phyloP scores from a whole-genome alignment of 2,329 filamentous ascomycete genomes.

The Raffaelea ambrosiae region DNA sequence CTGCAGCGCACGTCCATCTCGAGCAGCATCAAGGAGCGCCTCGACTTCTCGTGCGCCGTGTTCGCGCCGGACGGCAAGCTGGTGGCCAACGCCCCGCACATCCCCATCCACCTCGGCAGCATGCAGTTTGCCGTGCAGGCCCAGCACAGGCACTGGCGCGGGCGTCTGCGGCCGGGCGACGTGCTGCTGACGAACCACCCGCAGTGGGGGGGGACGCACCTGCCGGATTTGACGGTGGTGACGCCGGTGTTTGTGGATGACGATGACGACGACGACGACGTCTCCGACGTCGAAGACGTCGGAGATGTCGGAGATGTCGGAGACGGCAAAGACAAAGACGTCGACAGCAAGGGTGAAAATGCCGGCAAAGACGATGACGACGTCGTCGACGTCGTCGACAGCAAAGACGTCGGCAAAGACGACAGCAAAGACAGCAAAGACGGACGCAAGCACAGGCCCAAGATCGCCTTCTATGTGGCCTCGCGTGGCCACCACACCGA shows the following conservation, averaged over 20 bases:
- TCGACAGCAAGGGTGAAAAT: too few relatives aligned
- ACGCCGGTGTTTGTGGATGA: constrained; percentile 62
- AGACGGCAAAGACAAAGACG: too few relatives aligned
- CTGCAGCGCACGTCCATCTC: constrained; percentile 74
- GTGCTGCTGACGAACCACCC: constrained; percentile 80
- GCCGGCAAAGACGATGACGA: too few relatives aligned
- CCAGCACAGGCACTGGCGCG: constrained; percentile 71
- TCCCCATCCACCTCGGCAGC: constrained; percentile 71
- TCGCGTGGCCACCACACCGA: constrained; percentile 75
- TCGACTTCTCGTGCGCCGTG: constrained; percentile 76
- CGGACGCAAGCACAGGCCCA: too few relatives aligned
- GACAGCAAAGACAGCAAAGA: too few relatives aligned
- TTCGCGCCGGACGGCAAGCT: constrained; percentile 68
- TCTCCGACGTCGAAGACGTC: too few relatives aligned
- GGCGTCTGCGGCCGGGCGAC: constrained; percentile 68
- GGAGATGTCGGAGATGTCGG: too few relatives aligned
- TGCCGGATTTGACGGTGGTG: constrained; percentile 73
- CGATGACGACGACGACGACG: too few relatives aligned
- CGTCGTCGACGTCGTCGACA: too few relatives aligned
- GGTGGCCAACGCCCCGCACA: constrained; percentile 70
- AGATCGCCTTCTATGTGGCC: constrained; percentile 69
- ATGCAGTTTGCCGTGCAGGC: constrained; percentile 76
- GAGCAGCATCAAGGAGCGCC: constrained; percentile 73
- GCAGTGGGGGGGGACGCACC: constrained; percentile 72
- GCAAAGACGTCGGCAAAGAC: too few relatives aligned